Base-by-base conservation (phyloP, 345 rosid genomes). In the Arabis alpina region DNA sequence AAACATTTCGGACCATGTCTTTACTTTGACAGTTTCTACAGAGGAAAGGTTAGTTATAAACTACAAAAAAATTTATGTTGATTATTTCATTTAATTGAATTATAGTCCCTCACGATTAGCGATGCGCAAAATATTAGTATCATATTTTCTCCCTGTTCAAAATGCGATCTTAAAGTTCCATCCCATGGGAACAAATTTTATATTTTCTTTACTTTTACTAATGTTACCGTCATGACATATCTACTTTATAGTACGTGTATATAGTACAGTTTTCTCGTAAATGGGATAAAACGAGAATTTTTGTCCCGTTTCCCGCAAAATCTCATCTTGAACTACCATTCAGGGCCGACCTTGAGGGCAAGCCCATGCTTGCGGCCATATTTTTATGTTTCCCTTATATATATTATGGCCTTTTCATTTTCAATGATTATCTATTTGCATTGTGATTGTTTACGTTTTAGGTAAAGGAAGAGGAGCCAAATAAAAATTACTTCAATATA, bases 381-480 rank as follows among this genome's bases (percentile, higher is more conserved):
- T 19, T 19, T 19, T 0, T 19, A 19, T 19, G 23, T 19, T 19
- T 19, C 23, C 23, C 23, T 19, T 19, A 19, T 19, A 19, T 19
- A 19, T 19, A 19, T 19, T 19, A 19, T 19, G 23, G 23, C 23
- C 23, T 19, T 19, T 19, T 19, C 23, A 19, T 19, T 19, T 19
- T 19, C 23, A 19, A 19, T 19, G 23, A 19, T 19, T 19, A 19
- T 8, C 4, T 40, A 16, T 44, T 4, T 13, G 43, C 23, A 45
- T 45, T 56, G 11, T 41, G 24, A 8, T 34, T 45, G 6, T 72
- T 16, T 28, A 28, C 40, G n/a, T 74, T 42, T 19, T 74, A 87
- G 91, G 79, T 86, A 12, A 16, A 83, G 47, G 5, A 41, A 6
- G 94, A 88, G 37, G 90, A 82, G 48, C 94, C 94, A 6, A 88